Evolutionary conservation across 148 eudicot genomes (phyloP), one percentile per base, ranked within the genome.

Genomic region (Spergularia marina): DNA sequence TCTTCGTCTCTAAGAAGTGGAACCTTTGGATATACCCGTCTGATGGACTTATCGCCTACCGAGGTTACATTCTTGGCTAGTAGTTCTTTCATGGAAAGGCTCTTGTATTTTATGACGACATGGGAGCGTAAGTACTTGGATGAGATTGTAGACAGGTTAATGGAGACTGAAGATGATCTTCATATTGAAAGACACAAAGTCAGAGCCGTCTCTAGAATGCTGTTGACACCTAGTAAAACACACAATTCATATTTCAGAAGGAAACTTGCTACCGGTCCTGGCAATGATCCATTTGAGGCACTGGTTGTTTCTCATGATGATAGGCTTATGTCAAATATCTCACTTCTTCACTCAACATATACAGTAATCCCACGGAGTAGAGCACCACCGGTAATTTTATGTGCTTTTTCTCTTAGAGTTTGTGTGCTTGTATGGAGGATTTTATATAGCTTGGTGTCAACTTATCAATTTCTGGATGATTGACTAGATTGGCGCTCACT

Each of bases 191-290:
- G 75, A 82, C 92, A 81, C 57, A 95, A 90, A 88, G 87, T 92
- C 63, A 91, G 97, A 81, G 96, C 92, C 60, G 88, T 95, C 70
- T 88, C 91, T 3, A 88, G 96, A 84, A 88, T 95, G 97, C 78
- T 95, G 83, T 78, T 95, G 70, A 72, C 89, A 61, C 97, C 99
- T 14, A 81, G 94, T 71, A 95, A 85, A 82, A 81, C 90, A 49
- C 83, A 84, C 75, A 77, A 51, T 70, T 76, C 54, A 63, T 73
- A 88, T 53, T 74, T 90, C 53, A 76, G 80, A 72, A 83, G 84
- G 77, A 82, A 79, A 77, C 82, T 84, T 68, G 91, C 91, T 56
- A 89, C 97, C 7, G 97, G 93, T 79, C 85, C 91, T 73, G 68
- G 75, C 36, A 83, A 84, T 81, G 86, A 86, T 79, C 96, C 96